Evolutionary conservation across 371 early-diverging fungal genomes (phyloP).

Genomic region (Haplosporangium sp.): DNA sequence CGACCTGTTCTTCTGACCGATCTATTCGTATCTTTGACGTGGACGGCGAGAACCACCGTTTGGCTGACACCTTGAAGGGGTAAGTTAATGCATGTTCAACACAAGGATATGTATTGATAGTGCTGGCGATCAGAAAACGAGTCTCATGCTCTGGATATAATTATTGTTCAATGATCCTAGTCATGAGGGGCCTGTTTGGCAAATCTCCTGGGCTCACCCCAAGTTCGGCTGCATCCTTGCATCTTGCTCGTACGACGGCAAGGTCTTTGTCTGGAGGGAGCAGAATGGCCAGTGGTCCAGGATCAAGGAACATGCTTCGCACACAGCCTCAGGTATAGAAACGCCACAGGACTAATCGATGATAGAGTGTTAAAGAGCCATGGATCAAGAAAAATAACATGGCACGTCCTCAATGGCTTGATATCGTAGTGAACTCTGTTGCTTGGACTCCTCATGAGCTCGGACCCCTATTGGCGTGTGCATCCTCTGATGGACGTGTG

Average conservation of each 20-base stretch:
- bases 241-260: conserved; percentile 95
- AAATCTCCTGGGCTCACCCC: conserved; percentile 99
- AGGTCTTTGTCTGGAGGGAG: conserved; percentile 96
- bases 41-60: conserved; percentile 83
- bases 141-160: neutral
- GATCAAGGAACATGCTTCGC: conserved; percentile 91
- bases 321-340: conserved; percentile 85
- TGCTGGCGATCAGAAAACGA: neutral
- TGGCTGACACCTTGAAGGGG: conserved; percentile 84
- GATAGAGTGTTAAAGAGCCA: neutral
- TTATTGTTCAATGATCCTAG: conserved; percentile 52
- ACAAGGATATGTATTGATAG: neutral
- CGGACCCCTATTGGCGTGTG: conserved; percentile 92
- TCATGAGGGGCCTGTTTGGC: conserved; percentile 99
- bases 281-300: conserved; percentile 85
- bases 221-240: conserved; percentile 96
- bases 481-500: conserved; percentile 96
- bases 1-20: conserved; percentile 97
- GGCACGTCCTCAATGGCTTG: neutral
- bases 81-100: conserved; percentile 36
- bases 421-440: conserved; percentile 86
- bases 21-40: conserved; percentile 93
- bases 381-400: neutral
- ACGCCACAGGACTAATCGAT: too few relatives aligned
- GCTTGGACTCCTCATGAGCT: conserved; percentile 98